These are phyloP conservation scores for Drechslerella coelobrocha DNA, from an alignment of 2,329 filamentous ascomycete genomes.

Conservation along the genomic window DNA sequence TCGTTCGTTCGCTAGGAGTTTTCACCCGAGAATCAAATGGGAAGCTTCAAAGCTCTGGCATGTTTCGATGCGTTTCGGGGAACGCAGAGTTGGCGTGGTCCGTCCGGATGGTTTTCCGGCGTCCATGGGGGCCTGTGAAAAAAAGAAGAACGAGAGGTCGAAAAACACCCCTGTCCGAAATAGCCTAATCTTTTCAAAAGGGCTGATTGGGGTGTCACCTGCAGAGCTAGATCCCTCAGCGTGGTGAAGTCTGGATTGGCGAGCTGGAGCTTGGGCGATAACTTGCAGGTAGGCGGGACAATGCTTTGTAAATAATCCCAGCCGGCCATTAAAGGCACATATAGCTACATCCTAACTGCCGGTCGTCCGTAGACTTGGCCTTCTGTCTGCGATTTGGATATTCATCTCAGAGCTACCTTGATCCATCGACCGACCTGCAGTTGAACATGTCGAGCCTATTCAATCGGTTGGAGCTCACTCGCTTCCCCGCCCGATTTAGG, in stretches of 20 bases:
- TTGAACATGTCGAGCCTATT: no score
- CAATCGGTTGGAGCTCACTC: neutral
- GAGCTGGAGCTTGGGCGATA: no score
- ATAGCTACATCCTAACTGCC: no score
- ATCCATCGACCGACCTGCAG: no score
- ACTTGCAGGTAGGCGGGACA: no score
- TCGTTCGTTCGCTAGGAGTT: constrained; percentile 38
- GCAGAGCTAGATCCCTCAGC: neutral
- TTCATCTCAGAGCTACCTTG: no score
- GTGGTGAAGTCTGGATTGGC: no score
- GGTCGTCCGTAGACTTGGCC: no score
- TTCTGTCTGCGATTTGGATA: no score
- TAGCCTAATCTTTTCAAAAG: constrained; percentile 2
- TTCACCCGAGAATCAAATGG: constrained; percentile 25
- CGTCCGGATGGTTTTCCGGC: neutral
- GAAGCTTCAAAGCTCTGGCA: neutral
- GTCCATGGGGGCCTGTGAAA: neutral
- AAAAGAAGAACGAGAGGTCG: neutral
- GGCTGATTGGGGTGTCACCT: neutral
- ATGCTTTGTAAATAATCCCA: no score
- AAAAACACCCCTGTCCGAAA: neutral
- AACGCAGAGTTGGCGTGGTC: neutral
- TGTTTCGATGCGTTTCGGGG: constrained; percentile 1
- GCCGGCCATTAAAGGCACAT: no score
- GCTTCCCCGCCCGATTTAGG: neutral